Conservation (phyloP, 192 early-diverging fungal species). For the Phlyctochytrium planicorne region DNA sequence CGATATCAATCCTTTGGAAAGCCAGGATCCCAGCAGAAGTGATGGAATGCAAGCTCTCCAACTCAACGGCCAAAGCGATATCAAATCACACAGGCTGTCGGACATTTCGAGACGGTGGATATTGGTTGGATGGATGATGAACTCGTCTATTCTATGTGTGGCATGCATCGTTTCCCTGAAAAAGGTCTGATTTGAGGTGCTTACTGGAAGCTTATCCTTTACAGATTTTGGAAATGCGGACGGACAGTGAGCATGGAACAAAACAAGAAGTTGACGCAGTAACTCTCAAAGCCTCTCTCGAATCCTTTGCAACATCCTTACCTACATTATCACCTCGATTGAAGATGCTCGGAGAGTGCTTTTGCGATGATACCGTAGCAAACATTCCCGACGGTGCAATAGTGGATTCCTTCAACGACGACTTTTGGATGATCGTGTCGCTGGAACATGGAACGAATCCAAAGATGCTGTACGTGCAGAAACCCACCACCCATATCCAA, state of each 20-base stretch:
- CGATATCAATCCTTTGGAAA: neutral
- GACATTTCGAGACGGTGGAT: neutral
- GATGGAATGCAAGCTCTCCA: neutral
- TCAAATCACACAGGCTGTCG: neutral
- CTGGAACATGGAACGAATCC: neutral
- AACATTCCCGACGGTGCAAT: neutral
- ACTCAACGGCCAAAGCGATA: neutral
- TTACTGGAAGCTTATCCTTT: neutral
- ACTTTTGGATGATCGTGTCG: neutral
- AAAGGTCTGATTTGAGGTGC: neutral
- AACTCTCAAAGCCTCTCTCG: neutral
- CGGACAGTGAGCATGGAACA: no score
- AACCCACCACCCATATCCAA: neutral
- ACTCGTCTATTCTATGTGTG: neutral
- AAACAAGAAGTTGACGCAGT: no score
- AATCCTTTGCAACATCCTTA: neutral
- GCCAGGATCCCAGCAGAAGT: neutral
- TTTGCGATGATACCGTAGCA: neutral
- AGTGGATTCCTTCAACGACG: neutral
- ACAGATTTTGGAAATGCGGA: slow-evolving; percentile 1
- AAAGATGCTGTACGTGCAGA: neutral
- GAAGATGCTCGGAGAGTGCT: neutral
- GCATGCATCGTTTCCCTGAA: neutral
- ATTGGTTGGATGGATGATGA: neutral
- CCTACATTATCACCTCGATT: neutral